Evolutionary conservation across 106 monocot species (phyloP), one percentile per base, ranked within the genome.

Genomic region (Acorus calamus): DNA sequence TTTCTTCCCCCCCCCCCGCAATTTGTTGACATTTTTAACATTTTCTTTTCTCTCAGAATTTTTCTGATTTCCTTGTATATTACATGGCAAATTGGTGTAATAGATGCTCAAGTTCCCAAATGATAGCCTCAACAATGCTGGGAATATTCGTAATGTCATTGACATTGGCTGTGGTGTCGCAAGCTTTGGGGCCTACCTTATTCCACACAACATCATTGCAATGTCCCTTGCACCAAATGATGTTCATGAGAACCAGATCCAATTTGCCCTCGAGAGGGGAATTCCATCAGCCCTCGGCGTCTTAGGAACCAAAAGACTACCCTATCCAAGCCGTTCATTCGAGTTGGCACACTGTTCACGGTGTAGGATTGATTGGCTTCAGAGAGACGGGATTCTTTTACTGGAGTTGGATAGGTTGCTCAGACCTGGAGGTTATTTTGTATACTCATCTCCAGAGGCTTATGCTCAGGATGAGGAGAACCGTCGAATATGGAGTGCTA

Each of bases 181-280:
- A 13, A 93, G 88, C 70, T 93, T 93, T 57, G 92, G 88, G 2
- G 92, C 82, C 41, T 93, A 93, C 66, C 92, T 93, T 69, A 75
- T 88, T 45, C 58, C 75, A 13, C 78, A 66, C 14, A 62, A 88
- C 65, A 80, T 88, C 28, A 74, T 88, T 47, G 73, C 92, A n/a
- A 77, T 93, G 85, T 93, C 92, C n/a, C 70, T 93, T 7, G 92
- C 92, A 3, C 92, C 88, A 8, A 88, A 93, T 55, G 92, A 93
- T 69, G 92, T 88, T 6, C 92, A 93, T 60, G 73, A 93, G 69
- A 93, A 93, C 82, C 92, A 93, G 75, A 93, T 93, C 14, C 92
- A 93, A 68, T 93, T 93, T 75, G 88, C 92, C 43, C 72, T 93
- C 11, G 92, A 93, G 78, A 85, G 92, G 78, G 92, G 92, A 44